Evolutionary conservation across 2,329 filamentous ascomycete species (phyloP), one percentile per base, ranked within the genome.

Genomic region (Colletotrichum gloeosporioides): DNA sequence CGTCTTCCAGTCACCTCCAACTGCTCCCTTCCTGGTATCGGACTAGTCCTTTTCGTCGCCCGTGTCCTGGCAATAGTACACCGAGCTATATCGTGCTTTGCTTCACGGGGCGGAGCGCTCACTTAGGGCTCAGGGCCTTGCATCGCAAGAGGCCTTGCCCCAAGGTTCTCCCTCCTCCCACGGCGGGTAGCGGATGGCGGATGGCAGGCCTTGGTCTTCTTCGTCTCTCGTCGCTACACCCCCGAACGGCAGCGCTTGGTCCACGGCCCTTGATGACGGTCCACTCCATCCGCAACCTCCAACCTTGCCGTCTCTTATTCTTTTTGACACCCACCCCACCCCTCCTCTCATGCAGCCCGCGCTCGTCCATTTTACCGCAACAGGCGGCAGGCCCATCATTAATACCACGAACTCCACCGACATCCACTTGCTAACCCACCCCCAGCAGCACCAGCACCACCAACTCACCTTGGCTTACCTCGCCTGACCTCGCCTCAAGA

Each of bases 281-380:
- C 71, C 75, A 77, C 71, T 67, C 64, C 75, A 67, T 75, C 75
- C 71, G 71, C 75, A 77, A 62, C 75, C 71, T 75, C 66, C 69
- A 77, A 75, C 75, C 71, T 63, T 75, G 67, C 75, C 75, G 65
- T 75, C 75, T 68, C 53, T 70, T 44, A 71, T 66, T 77, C 63
- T 18, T 61, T 55, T 59, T 59, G 27, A 59, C 71, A 67, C 75
- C 61, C 72, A 53, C 66, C 44, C 22, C 22, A 22, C 22, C 55
- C 57, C 59, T 36, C 69, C 68, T 77, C 57, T 68, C 64, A 72
- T 78, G 76, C 77, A 78, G 74, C 57, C 63, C 32, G 65, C 70
- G 73, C 76, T 73, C 67, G 73, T 78, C 82, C 83, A 80, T 82
- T 83, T 83, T 85, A 80, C 83, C 82, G 82, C 81, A 82, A 80